Percentiles rank a stretch among this genome's conserved stretches.
These are phyloP conservation scores for Papiliotrema nemorosa DNA, from an alignment of 1,284 basidiomycete genomes.

Conservation along the genomic window DNA sequence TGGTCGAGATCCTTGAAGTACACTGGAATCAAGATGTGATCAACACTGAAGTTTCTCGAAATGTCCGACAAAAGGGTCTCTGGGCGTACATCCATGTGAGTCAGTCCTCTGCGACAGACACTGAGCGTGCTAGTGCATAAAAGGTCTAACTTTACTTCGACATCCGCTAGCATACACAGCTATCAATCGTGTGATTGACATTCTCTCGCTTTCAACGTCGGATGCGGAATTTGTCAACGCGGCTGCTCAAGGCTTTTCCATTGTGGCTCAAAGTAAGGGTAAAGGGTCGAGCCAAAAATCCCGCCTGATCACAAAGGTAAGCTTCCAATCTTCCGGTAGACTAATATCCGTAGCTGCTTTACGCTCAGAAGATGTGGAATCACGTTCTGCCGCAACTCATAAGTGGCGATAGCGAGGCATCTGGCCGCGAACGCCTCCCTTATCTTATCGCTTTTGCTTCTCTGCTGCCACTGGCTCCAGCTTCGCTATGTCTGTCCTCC, in stretches of 20 bases:
- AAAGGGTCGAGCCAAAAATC: constrained; percentile 59
- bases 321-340: constrained; percentile 15
- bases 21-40: constrained; percentile 50
- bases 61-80: constrained; percentile 23
- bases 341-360: constrained; percentile 60
- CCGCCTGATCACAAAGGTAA: constrained; percentile 68
- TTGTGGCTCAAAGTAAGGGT: constrained; percentile 54
- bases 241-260: constrained; percentile 69
- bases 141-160: constrained; percentile 71
- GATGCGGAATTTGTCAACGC: constrained; percentile 34
- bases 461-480: constrained; percentile 75
- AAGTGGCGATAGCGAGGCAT: constrained; percentile 53
- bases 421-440: constrained; percentile 56
- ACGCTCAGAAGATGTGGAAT: constrained; percentile 79
- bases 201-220: constrained; percentile 59
- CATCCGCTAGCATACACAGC: constrained; percentile 60
- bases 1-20: constrained; percentile 48
- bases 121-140: constrained; percentile 58
- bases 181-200: constrained; percentile 62
- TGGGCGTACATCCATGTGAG: constrained; percentile 26
- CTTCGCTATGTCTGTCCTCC: constrained; percentile 64
- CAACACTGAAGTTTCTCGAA: constrained; percentile 24
- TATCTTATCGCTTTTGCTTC: constrained; percentile 81
- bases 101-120: not conserved
- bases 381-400: constrained; percentile 71